Evolutionary conservation across 805 yeast genomes (phyloP).

Genomic region (Cyberlindnera nakhonratchasimensis): DNA sequence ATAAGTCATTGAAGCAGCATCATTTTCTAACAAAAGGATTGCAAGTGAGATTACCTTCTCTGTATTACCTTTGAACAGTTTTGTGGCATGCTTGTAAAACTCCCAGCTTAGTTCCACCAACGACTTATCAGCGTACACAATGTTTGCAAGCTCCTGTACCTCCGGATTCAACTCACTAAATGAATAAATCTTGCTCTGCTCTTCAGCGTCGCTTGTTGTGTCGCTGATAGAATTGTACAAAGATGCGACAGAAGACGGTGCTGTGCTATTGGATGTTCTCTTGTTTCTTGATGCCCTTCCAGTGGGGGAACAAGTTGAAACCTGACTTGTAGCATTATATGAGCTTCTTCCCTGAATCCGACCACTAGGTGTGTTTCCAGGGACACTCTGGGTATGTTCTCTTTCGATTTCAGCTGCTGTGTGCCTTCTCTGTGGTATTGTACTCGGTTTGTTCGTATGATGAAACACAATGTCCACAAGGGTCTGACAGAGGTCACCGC

Average conservation of each 20-base stretch:
- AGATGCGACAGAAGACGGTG: neutral
- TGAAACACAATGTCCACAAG: slow-evolving; percentile 35
- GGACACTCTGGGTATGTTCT: neutral
- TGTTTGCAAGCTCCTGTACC: slow-evolving; percentile 32
- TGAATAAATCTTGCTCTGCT: neutral
- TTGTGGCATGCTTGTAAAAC: slow-evolving; percentile 39
- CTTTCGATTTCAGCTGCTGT: neutral
- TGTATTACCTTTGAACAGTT: slow-evolving; percentile 44
- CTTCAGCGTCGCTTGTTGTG: neutral
- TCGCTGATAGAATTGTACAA: neutral
- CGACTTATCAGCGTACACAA: slow-evolving; percentile 33
- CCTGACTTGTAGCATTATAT: no score
- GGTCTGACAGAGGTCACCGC: slow-evolving; percentile 31
- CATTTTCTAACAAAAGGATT: slow-evolving; percentile 31
- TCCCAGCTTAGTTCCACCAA: slow-evolving; percentile 35
- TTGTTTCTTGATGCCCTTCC: neutral
- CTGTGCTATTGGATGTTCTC: neutral
- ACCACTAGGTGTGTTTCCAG: no score
- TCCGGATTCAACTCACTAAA: slow-evolving; percentile 28
- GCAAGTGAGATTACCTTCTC: slow-evolving; percentile 37
- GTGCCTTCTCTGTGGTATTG: neutral
- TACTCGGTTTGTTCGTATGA: slow-evolving; percentile 5
- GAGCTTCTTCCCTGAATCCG: no score
- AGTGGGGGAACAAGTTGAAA: no score
- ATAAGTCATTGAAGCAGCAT: slow-evolving; percentile 30